Evolutionary conservation across 768 basidiomycete species (phyloP).

Genomic region (Obba rivulosa): DNA sequence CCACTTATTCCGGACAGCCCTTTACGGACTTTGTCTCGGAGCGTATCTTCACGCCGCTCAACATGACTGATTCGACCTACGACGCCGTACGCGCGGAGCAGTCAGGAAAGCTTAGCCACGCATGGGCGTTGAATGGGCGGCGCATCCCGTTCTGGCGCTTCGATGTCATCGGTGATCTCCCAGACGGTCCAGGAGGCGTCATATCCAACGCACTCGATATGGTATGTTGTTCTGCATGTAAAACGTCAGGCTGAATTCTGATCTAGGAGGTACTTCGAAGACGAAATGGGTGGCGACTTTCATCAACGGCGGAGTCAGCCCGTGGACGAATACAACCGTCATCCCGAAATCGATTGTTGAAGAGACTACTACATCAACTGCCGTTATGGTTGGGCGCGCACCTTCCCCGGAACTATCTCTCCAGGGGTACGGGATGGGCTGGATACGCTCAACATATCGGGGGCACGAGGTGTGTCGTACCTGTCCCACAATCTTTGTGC

Average conservation of each 20-base stretch:
- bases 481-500: not conserved
- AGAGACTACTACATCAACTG: slow-evolving; percentile 26
- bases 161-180: slow-evolving; percentile 20
- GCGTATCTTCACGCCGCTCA: slow-evolving; percentile 35
- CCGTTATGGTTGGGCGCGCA: slow-evolving; percentile 17
- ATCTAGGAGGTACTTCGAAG: slow-evolving; percentile 17
- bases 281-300: slow-evolving; percentile 32
- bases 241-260: not conserved
- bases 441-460: slow-evolving; percentile 31
- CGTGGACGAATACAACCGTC: slow-evolving; percentile 24
- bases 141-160: slow-evolving; percentile 27
- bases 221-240: slow-evolving; percentile 21
- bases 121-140: slow-evolving; percentile 27
- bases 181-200: slow-evolving; percentile 37
- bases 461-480: slow-evolving; percentile 32
- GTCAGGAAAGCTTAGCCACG: slow-evolving; percentile 28
- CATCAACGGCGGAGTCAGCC: slow-evolving; percentile 28
- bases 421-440: slow-evolving; percentile 37
- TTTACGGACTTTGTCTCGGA: slow-evolving; percentile 38
- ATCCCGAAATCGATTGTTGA: slow-evolving; percentile 27
- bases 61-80: slow-evolving; percentile 37
- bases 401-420: slow-evolving; percentile 20
- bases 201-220: slow-evolving; percentile 39
- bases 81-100: slow-evolving; percentile 26
- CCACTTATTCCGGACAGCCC: slow-evolving; percentile 24